Evolutionary conservation across 768 basidiomycete species (phyloP).

Genomic region (Podaxis rugospora): DNA sequence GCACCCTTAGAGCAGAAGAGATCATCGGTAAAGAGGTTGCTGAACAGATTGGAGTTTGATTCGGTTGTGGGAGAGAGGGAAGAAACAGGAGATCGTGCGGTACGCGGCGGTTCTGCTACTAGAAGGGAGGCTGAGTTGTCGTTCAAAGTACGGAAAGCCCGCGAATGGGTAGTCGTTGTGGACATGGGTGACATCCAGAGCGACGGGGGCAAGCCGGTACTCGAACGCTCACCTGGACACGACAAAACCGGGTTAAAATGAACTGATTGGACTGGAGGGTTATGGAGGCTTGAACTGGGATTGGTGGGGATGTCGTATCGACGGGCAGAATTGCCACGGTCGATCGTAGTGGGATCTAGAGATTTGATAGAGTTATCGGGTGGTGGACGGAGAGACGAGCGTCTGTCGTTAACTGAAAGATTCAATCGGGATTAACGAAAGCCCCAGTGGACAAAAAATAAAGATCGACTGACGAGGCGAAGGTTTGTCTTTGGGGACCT

Average conservation of each 20-base stretch:
- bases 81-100: slow-evolving; percentile 39
- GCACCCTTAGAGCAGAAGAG: slow-evolving; percentile 43
- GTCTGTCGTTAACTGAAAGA: slow-evolving; percentile 11
- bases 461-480: slow-evolving; percentile 16
- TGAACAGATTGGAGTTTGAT: slow-evolving; percentile 59
- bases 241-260: slow-evolving; percentile 20
- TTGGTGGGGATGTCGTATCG: neutral
- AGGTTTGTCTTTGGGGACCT: slow-evolving; percentile 16
- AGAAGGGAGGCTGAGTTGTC: slow-evolving; percentile 29
- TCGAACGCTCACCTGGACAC: slow-evolving; percentile 44
- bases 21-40: slow-evolving; percentile 68
- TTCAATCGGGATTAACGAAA: neutral
- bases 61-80: slow-evolving; percentile 40
- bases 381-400: neutral
- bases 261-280: slow-evolving; percentile 9
- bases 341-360: neutral
- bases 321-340: neutral
- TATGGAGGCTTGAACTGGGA: slow-evolving; percentile 1
- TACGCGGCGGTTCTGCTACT: slow-evolving; percentile 3
- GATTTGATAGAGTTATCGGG: neutral
- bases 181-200: slow-evolving; percentile 81
- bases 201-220: slow-evolving; percentile 62
- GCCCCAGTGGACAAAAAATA: neutral
- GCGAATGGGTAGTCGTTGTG: slow-evolving; percentile 22
- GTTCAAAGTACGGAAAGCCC: slow-evolving; percentile 32